Conservation (phyloP, 306 rosid species). For the Acacia confusa region DNA sequence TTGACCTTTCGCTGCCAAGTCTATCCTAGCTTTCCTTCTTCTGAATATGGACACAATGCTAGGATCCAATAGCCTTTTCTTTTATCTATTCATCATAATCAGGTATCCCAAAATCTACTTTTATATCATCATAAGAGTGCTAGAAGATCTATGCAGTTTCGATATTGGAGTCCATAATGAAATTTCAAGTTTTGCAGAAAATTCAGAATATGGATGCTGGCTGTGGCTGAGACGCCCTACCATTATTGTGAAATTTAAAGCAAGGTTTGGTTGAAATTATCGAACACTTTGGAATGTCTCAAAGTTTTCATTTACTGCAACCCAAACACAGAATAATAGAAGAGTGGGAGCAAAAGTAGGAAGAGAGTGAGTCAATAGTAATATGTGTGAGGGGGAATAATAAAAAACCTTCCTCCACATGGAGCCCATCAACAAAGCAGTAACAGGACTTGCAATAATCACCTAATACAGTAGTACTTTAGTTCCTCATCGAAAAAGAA, state of each 20-base stretch:
- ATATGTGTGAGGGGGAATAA: slow-evolving; percentile 23
- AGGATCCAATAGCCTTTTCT: background rate
- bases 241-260: slow-evolving; percentile 4
- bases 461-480: slow-evolving; percentile 31
- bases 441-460: slow-evolving; percentile 46
- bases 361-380: background rate
- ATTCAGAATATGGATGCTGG: slow-evolving; percentile 24
- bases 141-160: background rate
- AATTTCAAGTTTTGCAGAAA: background rate
- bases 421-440: slow-evolving; percentile 41
- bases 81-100: background rate
- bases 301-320: slow-evolving; percentile 14
- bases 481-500: slow-evolving; percentile 9
- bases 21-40: slow-evolving; percentile 8
- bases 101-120: background rate
- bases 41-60: background rate
- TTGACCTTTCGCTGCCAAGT: slow-evolving; percentile 28
- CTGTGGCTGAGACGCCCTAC: slow-evolving; percentile 31
- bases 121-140: background rate
- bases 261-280: slow-evolving; percentile 36
- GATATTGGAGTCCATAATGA: background rate
- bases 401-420: slow-evolving; percentile 42
- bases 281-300: slow-evolving; percentile 22
- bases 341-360: slow-evolving; percentile 19
- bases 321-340: background rate